phyloP scores from a whole-genome alignment of 78 protist species.

The Dictyostelium intermedium region DNA sequence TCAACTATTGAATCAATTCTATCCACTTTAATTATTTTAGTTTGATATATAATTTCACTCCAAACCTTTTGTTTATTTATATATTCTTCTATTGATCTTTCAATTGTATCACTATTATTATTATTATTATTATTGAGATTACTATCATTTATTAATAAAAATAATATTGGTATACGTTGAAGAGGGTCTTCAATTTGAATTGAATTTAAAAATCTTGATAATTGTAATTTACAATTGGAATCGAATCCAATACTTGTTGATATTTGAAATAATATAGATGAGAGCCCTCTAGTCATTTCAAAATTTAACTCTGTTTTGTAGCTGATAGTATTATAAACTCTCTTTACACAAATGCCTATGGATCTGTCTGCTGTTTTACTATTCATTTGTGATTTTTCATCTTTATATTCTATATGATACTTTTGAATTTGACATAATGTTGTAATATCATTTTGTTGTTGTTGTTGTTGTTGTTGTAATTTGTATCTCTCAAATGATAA shows the following conservation, averaged over 20 bases:
- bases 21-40: not conserved
- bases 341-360: not conserved
- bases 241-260: not conserved
- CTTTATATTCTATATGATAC: not conserved
- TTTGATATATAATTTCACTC: not conserved
- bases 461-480: not conserved
- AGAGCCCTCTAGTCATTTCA: not conserved
- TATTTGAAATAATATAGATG: constrained; percentile 2
- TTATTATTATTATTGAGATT: not conserved
- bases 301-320: too few species aligned
- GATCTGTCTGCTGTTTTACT: not conserved
- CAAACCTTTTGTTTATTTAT: not conserved
- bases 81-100: not conserved
- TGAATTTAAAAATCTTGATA: not conserved
- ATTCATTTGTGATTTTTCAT: not conserved
- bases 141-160: not conserved
- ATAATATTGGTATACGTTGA: constrained; percentile 6
- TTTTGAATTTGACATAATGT: constrained; percentile 3
- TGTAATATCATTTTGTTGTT: constrained; percentile 1
- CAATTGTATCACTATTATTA: not conserved
- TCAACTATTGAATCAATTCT: not conserved
- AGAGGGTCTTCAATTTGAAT: not conserved
- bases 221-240: not conserved
- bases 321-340: not conserved
- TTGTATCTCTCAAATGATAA: not conserved